Conservation (phyloP, 2,329 filamentous ascomycete species). For the Epichloe baconii region DNA sequence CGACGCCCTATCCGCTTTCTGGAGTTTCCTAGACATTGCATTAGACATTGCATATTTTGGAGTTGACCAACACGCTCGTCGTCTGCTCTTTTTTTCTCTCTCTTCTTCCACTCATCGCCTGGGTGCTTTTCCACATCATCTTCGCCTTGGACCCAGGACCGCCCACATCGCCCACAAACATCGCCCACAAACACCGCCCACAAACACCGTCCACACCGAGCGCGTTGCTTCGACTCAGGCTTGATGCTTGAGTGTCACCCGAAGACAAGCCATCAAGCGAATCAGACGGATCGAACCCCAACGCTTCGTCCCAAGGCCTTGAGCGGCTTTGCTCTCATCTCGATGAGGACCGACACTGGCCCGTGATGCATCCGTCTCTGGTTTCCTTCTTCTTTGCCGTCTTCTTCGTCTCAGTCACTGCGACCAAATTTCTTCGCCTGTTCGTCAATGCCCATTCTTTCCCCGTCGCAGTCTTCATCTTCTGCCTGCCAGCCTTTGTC, state of each 20-base stretch:
- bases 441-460: constrained; percentile 15
- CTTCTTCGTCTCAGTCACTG: constrained; percentile 16
- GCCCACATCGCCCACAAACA: too few species aligned
- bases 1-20: too few species aligned
- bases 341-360: constrained; percentile 3
- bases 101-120: too few species aligned
- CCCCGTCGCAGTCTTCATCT: constrained; percentile 15
- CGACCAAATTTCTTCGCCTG: constrained; percentile 17
- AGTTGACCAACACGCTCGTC: too few species aligned
- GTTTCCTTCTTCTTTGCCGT: constrained; percentile 17
- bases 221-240: background rate
- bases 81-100: too few species aligned
- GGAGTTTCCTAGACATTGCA: too few species aligned
- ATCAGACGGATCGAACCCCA: too few species aligned
- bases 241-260: background rate
- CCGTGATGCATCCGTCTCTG: constrained; percentile 9
- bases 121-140: too few species aligned
- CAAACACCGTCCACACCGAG: too few species aligned
- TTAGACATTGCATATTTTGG: too few species aligned
- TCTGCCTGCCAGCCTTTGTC: constrained; percentile 20
- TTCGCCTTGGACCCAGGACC: too few species aligned
- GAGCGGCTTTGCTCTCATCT: background rate
- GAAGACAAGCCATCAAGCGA: background rate
- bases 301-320: background rate
- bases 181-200: too few species aligned